Percentiles rank a stretch among this genome's conserved stretches.
Conservation (phyloP, 495 filamentous ascomycete species). For the Xylaria palmicola region DNA sequence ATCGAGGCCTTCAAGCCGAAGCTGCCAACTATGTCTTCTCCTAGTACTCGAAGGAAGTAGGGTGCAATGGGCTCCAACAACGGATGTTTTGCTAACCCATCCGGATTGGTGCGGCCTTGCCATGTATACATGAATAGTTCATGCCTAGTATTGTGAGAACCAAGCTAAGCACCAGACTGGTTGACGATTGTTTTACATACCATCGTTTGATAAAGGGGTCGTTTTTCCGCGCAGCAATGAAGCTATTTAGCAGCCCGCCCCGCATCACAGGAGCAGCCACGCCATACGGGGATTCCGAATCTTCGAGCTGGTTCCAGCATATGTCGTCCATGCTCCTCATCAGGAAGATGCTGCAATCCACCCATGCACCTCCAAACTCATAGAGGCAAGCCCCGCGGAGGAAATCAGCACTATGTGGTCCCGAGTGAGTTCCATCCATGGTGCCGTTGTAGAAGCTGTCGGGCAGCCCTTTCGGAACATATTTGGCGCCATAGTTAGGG, state of each 20-base stretch:
- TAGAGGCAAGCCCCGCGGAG: slow-evolving; percentile 30
- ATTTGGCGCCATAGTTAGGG: slow-evolving; percentile 3
- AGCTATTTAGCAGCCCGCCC: slow-evolving; percentile 23
- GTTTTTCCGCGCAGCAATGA: slow-evolving; percentile 25
- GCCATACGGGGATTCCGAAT: slow-evolving; percentile 21
- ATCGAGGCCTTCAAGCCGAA: neutral
- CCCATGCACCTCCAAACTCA: slow-evolving; percentile 26
- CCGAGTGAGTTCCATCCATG: slow-evolving; percentile 28
- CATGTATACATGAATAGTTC: slow-evolving; percentile 27
- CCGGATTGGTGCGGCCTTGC: slow-evolving; percentile 19
- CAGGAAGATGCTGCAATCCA: slow-evolving; percentile 29
- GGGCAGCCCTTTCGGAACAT: slow-evolving; percentile 17
- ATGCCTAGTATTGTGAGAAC: slow-evolving; percentile 10
- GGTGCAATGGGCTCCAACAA: slow-evolving; percentile 7
- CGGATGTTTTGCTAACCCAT: slow-evolving; percentile 18
- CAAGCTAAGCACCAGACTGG: neutral
- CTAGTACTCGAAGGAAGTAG: neutral
- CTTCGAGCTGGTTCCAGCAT: slow-evolving; percentile 32
- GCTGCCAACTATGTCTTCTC: too few species aligned
- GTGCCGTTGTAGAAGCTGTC: slow-evolving; percentile 23
- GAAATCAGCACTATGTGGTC: slow-evolving; percentile 33
- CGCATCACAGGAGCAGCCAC: slow-evolving; percentile 24
- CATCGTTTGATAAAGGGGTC: slow-evolving; percentile 29
- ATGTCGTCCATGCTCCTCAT: slow-evolving; percentile 28
- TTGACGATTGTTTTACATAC: neutral